Evolutionary conservation across 1,139 yeast species (phyloP), one percentile per base, ranked within the genome.

Genomic region (Pneumocystis sp.): DNA sequence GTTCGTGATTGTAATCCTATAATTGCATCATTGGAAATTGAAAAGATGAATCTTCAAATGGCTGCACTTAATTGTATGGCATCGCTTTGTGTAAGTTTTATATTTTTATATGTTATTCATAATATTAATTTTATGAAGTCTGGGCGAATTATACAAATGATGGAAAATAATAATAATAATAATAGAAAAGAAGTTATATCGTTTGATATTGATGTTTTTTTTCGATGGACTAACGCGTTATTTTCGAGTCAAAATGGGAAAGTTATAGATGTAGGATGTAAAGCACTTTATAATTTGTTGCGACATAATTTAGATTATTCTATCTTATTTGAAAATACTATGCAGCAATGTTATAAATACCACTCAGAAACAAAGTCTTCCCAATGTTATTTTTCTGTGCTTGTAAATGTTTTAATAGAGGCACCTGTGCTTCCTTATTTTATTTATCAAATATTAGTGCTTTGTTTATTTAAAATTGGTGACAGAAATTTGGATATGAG

Each of bases 61-160:
- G 81, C 96, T 0, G 82, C 95, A 0, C 78, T 89, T 64, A 86
- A 89, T 68, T 85, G 96, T 62, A 88, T 95, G 95, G 88, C 96
- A 0, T 80, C 86, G 0, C 76, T 93, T 39, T 86, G 96, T 70
- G 82, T 85, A 1, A 87, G 89, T 34, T 81, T 84, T 5, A 29
- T 29, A 17, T 31, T 42, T 42, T 7, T 25, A 19, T 45, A 63
- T 15, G 5, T 25, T 31, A 10, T 19, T 19, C 19, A n/a, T 7
- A 21, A 44, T 17, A 21, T 19, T 37, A 45, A 39, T 31, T 25
- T 44, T 45, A 15, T 25, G 5, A 25, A 64, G 65, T 57, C 68
- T 21, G 78, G 78, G 0, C 75, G 75, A 0, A 67, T 76, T 19
- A 68, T 72, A 2, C 75, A 74, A 62, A 69, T 73, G 7, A 65